A percentile compares a stretch with the other conserved stretches of the same genome.
phyloP scores from a whole-genome alignment of 768 basidiomycete genomes.

The Xanthoconium stramineum region DNA sequence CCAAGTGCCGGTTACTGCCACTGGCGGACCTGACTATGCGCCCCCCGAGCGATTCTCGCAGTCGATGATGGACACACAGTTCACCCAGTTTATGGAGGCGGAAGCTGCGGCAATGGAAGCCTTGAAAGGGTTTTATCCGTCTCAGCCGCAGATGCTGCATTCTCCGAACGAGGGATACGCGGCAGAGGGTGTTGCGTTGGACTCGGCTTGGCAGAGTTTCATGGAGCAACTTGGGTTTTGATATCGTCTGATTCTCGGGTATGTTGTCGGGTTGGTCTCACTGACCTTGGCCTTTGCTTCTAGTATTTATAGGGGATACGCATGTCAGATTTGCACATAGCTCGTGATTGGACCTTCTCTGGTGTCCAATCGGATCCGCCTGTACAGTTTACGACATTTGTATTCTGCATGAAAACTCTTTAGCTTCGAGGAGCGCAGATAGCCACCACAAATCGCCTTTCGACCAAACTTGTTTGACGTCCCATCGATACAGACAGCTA shows the following conservation, averaged over 20 bases:
- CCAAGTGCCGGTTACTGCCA: slow-evolving; percentile 18
- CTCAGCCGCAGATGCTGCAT: slow-evolving; percentile 11
- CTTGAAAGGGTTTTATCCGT: slow-evolving; percentile 17
- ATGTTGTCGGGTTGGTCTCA: neutral
- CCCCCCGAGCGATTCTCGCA: slow-evolving; percentile 24
- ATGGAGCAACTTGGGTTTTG: slow-evolving; percentile 64
- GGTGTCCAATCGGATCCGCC: neutral
- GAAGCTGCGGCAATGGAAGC: slow-evolving; percentile 13
- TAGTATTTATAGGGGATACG: too few relatives aligned
- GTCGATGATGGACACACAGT: slow-evolving; percentile 33
- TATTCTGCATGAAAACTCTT: neutral
- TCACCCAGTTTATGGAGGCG: slow-evolving; percentile 13
- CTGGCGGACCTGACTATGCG: slow-evolving; percentile 29
- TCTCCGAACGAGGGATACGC: slow-evolving; percentile 1
- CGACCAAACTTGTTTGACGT: neutral
- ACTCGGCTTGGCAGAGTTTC: slow-evolving; percentile 65
- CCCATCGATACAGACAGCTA: neutral
- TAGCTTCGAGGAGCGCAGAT: neutral
- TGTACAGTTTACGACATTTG: neutral
- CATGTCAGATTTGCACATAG: too few relatives aligned
- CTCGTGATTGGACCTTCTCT: too few relatives aligned
- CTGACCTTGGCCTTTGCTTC: neutral
- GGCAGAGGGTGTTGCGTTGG: slow-evolving; percentile 38
- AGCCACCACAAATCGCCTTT: neutral
- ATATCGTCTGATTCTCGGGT: neutral